Conservation (phyloP, 352 stramenopile species). For the Phytopythium aichiense region DNA sequence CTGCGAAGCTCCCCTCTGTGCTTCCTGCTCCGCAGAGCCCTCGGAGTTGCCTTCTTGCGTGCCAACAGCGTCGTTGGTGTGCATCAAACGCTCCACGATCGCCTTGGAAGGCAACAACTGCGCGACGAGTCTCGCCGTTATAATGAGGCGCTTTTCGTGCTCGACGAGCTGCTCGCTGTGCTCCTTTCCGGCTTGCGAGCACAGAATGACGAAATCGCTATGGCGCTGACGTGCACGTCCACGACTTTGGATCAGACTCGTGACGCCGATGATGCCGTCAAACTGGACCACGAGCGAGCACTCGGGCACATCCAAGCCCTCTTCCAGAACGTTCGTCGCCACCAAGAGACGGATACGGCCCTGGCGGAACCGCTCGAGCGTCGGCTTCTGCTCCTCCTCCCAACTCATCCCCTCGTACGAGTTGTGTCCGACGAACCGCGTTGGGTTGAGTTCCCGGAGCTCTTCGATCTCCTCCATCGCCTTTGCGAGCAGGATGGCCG, state of each 20-base stretch:
- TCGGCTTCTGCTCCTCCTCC: slow-evolving; percentile 75
- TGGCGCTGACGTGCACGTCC: slow-evolving; percentile 52
- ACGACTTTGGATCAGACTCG: slow-evolving; percentile 75
- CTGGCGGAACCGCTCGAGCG: slow-evolving; percentile 60
- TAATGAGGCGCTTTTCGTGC: slow-evolving; percentile 44
- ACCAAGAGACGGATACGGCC: slow-evolving; percentile 66
- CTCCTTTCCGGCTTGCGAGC: slow-evolving; percentile 30
- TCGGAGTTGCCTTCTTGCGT: slow-evolving; percentile 4
- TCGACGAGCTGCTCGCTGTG: slow-evolving; percentile 47
- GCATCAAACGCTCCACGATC: slow-evolving; percentile 34
- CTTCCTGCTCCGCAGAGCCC: background rate
- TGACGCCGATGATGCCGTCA: slow-evolving; percentile 62
- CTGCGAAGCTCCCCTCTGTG: background rate
- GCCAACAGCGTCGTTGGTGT: background rate
- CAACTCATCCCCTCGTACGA: slow-evolving; percentile 80
- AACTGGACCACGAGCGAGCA: slow-evolving; percentile 80
- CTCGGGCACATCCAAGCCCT: slow-evolving; percentile 72
- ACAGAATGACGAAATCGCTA: slow-evolving; percentile 72
- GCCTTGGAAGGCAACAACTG: slow-evolving; percentile 42
- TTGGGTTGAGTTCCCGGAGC: slow-evolving; percentile 58
- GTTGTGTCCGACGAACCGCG: slow-evolving; percentile 74
- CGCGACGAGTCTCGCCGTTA: slow-evolving; percentile 31
- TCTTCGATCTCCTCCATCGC: slow-evolving; percentile 56
- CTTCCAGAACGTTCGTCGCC: slow-evolving; percentile 77
- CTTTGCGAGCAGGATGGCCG: slow-evolving; percentile 59